These are phyloP conservation scores for Dactylonectria estremocensis DNA, from an alignment of 2,329 filamentous ascomycete genomes.

Conservation along the genomic window DNA sequence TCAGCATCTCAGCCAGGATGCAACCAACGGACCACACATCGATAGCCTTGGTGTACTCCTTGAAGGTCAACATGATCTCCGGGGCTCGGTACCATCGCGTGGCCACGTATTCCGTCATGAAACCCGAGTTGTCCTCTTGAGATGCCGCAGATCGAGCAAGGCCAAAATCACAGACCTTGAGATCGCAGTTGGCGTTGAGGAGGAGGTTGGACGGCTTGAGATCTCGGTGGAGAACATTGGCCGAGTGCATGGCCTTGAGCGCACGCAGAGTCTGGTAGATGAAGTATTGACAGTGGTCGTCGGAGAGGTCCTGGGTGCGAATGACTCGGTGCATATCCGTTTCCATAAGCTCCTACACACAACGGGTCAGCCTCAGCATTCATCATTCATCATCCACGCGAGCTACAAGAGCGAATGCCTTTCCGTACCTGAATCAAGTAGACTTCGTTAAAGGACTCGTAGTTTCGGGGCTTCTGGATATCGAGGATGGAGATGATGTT, in stretches of 20 bases:
- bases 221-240: slow-evolving; percentile 97
- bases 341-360: slow-evolving; percentile 91
- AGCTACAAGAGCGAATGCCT: neutral
- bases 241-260: slow-evolving; percentile 99
- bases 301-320: slow-evolving; percentile 96
- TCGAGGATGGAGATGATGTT: slow-evolving; percentile 99
- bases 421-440: slow-evolving; percentile 92
- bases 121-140: slow-evolving; percentile 99
- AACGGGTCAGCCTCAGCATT: slow-evolving; percentile 14
- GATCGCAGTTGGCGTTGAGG: slow-evolving; percentile 97
- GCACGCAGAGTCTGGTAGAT: slow-evolving; percentile 99
- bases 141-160: slow-evolving; percentile 95
- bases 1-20: slow-evolving; percentile 98
- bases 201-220: slow-evolving; percentile 97
- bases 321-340: slow-evolving; percentile 99
- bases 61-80: slow-evolving; percentile 99
- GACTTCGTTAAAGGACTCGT: slow-evolving; percentile 96
- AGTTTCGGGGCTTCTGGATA: slow-evolving; percentile 97
- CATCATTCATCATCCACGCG: slow-evolving; percentile 13
- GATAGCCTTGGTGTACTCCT: slow-evolving; percentile 99
- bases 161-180: slow-evolving; percentile 99
- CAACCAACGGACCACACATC: slow-evolving; percentile 99
- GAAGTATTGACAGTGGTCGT: slow-evolving; percentile 99
- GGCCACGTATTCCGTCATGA: slow-evolving; percentile 99
- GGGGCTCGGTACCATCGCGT: slow-evolving; percentile 99